Evolutionary conservation across 2,329 filamentous ascomycete genomes (phyloP), one percentile per base, ranked within the genome.

Genomic region (Colletotrichum euphorbiae): DNA sequence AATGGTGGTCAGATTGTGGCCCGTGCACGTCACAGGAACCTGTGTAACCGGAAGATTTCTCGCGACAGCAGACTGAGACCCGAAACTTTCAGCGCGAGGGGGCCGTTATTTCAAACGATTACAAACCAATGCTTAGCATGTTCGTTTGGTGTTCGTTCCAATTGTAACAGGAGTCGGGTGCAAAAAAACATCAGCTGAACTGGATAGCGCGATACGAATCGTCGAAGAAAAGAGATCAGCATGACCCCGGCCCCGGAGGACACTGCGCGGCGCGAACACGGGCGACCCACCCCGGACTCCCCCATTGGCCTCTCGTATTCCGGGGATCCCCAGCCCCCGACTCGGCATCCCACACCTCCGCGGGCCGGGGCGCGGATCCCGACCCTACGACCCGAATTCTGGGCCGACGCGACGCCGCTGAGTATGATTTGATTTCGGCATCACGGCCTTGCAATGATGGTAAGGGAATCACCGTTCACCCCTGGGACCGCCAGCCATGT

Each of bases 321-420:
- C 40, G 70, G 69, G 17, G 33, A n/a, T 61, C 70, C 72, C 7
- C 70, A 74, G n/a, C 70, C 72, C 12, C 71, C 74, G 17, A 72
- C 73, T 33, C 68, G 71, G 69, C 71, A 73, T 36, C 62, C 13
- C 72, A 71, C 15, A 56, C 13, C 40, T 28, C 36, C 19, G 33
- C 40, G 54, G 55, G 6, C 55, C 61, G 52, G 40, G 51, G 42
- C 33, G 38, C 43, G 43, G 2, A 15, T 38, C 36, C 36, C 11
- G 36, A 38, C 36, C 36, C 9, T 19, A 58, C n/a, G 58, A n/a
- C 48, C 48, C 48, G 48, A 19, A 12, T 9, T 38, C 36, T 15
- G 36, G 2, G 36, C 36, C 36, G 36, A 38, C 36, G 36, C 36
- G 36, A 38, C 36, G 36, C 36, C 36, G 36, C 36, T 13, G 36